Evolutionary conservation across 2,329 filamentous ascomycete genomes (phyloP).

Genomic region (Rhynchosporium secalis): DNA sequence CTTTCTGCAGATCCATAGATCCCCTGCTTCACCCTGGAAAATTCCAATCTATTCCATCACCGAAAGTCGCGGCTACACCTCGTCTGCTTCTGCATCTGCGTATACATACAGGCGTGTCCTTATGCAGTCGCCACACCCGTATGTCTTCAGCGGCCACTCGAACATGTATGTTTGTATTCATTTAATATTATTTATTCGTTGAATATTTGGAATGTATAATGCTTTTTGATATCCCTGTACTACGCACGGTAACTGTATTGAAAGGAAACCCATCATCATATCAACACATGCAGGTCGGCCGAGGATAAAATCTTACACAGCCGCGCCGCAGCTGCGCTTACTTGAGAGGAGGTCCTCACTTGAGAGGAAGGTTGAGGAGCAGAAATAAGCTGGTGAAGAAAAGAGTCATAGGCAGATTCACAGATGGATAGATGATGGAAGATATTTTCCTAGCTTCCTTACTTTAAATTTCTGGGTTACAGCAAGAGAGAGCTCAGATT

Average conservation of each 20-base stretch:
- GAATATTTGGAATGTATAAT: neutral
- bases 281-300: neutral
- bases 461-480: too few species aligned
- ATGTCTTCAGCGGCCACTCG: neutral
- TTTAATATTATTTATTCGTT: neutral
- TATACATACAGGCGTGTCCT: too few species aligned
- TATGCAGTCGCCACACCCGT: neutral
- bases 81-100: neutral
- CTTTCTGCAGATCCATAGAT: too few species aligned
- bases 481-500: too few species aligned
- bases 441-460: too few species aligned
- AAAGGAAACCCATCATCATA: neutral
- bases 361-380: too few species aligned
- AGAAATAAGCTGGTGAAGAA: too few species aligned
- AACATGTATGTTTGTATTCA: neutral
- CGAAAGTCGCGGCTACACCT: neutral
- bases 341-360: neutral
- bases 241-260: neutral
- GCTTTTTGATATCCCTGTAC: neutral
- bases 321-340: constrained; percentile 8
- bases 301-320: neutral
- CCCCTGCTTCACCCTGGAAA: too few species aligned
- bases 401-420: too few species aligned
- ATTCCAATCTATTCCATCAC: neutral
- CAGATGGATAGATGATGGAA: too few species aligned